These are phyloP conservation scores for Fusarium xyrophilum DNA, from an alignment of 2,329 filamentous ascomycete genomes.

Conservation along the genomic window DNA sequence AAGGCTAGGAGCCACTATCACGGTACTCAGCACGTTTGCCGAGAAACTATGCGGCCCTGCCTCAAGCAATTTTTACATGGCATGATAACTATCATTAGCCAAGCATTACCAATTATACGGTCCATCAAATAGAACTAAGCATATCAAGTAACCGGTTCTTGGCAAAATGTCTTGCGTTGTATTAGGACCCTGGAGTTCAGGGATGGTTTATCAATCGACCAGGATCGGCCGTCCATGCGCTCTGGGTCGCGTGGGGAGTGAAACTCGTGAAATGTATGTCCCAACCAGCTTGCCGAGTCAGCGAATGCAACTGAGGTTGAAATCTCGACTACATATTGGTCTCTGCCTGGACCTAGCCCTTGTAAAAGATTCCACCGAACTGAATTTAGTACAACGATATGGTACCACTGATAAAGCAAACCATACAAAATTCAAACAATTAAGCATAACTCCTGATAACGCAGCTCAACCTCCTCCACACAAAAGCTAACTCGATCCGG, in stretches of 20 bases:
- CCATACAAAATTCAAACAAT: neutral
- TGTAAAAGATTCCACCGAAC: neutral
- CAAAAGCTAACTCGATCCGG: neutral
- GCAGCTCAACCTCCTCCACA: neutral
- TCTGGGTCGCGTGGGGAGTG: neutral
- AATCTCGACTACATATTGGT: neutral
- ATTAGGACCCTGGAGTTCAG: neutral
- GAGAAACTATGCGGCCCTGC: neutral
- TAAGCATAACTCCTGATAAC: neutral
- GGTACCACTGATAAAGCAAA: neutral
- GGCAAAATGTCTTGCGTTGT: neutral
- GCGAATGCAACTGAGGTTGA: neutral
- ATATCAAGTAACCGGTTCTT: neutral
- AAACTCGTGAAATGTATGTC: too few species aligned
- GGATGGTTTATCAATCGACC: neutral
- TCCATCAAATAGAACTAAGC: neutral
- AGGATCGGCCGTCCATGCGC: neutral
- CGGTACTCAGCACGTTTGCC: constrained; percentile 1
- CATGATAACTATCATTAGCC: neutral
- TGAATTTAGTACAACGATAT: neutral
- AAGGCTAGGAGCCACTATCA: neutral
- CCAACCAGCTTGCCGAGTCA: neutral
- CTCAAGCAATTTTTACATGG: neutral
- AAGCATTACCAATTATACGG: neutral
- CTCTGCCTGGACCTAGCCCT: too few species aligned